Conservation (phyloP, 345 rosid genomes). For the Salix viminalis region DNA sequence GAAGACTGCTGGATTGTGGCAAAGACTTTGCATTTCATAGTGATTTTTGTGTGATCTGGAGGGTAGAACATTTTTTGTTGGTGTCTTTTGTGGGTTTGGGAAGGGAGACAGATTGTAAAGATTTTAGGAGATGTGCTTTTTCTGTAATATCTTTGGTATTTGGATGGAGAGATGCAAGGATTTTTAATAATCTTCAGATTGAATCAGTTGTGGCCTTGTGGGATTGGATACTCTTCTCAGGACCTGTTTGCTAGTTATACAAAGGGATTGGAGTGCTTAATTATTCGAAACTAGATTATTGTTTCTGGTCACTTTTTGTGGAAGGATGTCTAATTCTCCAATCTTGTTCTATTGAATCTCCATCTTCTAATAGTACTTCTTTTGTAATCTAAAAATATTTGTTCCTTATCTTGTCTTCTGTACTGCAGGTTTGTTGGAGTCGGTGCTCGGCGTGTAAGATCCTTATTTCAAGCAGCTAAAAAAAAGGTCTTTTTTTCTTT, state of each 20-base stretch:
- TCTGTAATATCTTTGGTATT: background rate
- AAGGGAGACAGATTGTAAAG: background rate
- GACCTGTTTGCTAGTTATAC: background rate
- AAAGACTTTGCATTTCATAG: background rate
- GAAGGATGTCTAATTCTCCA: background rate
- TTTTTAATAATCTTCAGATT: background rate
- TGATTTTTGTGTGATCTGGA: background rate
- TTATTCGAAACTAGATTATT: background rate
- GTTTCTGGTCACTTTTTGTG: background rate
- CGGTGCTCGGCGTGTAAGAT: slow-evolving; percentile 94
- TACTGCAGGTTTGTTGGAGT: slow-evolving; percentile 95
- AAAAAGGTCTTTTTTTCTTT: slow-evolving; percentile 54
- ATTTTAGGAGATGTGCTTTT: background rate
- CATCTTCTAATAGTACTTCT: background rate
- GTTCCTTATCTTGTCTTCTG: slow-evolving; percentile 15
- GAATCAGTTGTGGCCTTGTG: background rate
- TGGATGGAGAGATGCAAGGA: background rate
- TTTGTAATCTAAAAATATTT: too few species aligned
- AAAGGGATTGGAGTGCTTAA: background rate
- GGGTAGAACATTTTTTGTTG: background rate
- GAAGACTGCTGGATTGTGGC: background rate
- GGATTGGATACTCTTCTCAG: background rate
- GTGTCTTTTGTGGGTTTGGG: background rate
- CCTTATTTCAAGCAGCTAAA: slow-evolving; percentile 95
- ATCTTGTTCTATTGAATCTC: background rate